Evolutionary conservation across 768 basidiomycete species (phyloP), one percentile per base, ranked within the genome.

Genomic region (Termitomyces sp.): DNA sequence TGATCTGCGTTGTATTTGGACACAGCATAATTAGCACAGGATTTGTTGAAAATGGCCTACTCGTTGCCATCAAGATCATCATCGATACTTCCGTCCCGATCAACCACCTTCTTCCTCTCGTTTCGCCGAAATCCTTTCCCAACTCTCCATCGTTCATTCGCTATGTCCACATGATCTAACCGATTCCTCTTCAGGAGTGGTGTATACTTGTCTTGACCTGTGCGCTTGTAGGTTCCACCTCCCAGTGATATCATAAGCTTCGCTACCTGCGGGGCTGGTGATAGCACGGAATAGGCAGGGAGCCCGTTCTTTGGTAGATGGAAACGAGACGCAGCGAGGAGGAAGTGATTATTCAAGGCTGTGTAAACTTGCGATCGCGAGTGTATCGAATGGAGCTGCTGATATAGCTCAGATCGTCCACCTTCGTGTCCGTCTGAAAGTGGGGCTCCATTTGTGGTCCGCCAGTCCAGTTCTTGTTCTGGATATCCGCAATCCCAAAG

Each of bases 401-500:
- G 74, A 57, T 80, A 76, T 28, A 88, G 62, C 19, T 76, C 70
- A 30, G 70, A 70, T 63, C 65, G 70, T 45, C 38, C 46, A 45
- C 54, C 65, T 46, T 68, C 66, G 44, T 63, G 46, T 7, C 64
- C 66, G 44, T 56, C 59, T 28, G 62, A 62, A 21, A 54, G 17
- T 10, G 55, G 31, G 7, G 57, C 51, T 30, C 57, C 57, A 43
- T 62, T 62, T 23, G 60, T 59, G 30, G 79, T 83, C 51, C 83
- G 80, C 95, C 96, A 98, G 53, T 76, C 73, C 8, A 95, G 77
- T 40, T 84, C 83, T 17, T 72, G 74, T 28, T 80, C 79, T 33
- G 77, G 71, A 69, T 92, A 98, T 1, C 77, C 83, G 65, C 94
- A 95, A 26, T 91, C 86, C 89, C 94, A 96, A 14, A 98, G 82